These are phyloP conservation scores for Phytophthora nicotianae DNA, from an alignment of 352 stramenopile species.

Conservation along the genomic window DNA sequence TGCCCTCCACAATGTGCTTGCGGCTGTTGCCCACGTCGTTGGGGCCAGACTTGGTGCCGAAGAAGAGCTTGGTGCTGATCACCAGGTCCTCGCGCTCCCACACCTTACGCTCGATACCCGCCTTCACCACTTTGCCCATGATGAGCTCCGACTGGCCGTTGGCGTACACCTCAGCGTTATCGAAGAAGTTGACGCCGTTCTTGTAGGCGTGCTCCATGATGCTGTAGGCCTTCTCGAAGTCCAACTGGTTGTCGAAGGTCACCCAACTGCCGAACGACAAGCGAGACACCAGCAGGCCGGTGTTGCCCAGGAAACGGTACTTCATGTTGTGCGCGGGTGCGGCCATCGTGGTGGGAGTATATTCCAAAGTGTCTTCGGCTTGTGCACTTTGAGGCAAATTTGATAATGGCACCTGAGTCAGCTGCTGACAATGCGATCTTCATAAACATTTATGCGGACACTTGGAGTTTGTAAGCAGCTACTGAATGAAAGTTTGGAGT, in stretches of 20 bases:
- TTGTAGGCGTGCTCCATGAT: slow-evolving; percentile 71
- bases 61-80: slow-evolving; percentile 75
- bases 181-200: slow-evolving; percentile 70
- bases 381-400: slow-evolving; percentile 39
- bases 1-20: slow-evolving; percentile 68
- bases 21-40: slow-evolving; percentile 49
- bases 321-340: slow-evolving; percentile 54
- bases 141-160: slow-evolving; percentile 54
- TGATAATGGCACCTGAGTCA: slow-evolving; percentile 15
- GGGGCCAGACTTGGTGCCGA: slow-evolving; percentile 43
- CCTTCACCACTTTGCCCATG: slow-evolving; percentile 65
- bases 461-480: slow-evolving; percentile 4
- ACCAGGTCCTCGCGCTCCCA: slow-evolving; percentile 67
- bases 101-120: slow-evolving; percentile 47
- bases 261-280: slow-evolving; percentile 63
- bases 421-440: slow-evolving; percentile 9
- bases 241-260: slow-evolving; percentile 54
- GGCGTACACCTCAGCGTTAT: slow-evolving; percentile 65
- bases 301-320: slow-evolving; percentile 64
- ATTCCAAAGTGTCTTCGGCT: not conserved
- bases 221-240: slow-evolving; percentile 62
- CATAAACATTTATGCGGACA: slow-evolving; percentile 3
- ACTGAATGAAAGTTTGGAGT: not conserved
- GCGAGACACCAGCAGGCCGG: slow-evolving; percentile 52
- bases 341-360: slow-evolving; percentile 9